A percentile compares a stretch with the other conserved stretches of the same genome.
Conservation (phyloP, 768 basidiomycete genomes). For the Symmetrospora coprosmae region DNA sequence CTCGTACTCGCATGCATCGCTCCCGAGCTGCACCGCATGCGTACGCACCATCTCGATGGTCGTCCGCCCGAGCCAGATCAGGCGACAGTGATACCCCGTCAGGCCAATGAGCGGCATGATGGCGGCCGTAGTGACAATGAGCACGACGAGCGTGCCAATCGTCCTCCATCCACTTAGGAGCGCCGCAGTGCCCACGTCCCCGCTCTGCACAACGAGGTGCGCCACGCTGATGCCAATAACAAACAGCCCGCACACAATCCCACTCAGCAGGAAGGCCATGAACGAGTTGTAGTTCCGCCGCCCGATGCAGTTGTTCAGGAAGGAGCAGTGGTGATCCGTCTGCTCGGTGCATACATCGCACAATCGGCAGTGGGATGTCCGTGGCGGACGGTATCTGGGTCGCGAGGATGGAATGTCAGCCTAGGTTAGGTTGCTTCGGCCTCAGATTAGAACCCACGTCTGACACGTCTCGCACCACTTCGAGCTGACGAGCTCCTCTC, state of each 20-base stretch:
- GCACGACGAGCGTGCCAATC: slow-evolving; percentile 24
- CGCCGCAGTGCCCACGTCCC: too few relatives aligned
- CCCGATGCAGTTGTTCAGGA: slow-evolving; percentile 84
- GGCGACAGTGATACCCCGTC: slow-evolving; percentile 25
- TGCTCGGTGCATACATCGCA: slow-evolving; percentile 96
- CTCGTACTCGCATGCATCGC: not conserved
- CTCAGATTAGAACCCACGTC: slow-evolving; percentile 41
- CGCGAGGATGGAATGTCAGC: too few relatives aligned
- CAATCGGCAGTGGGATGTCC: slow-evolving; percentile 92
- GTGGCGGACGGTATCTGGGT: slow-evolving; percentile 61
- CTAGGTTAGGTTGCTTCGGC: too few relatives aligned
- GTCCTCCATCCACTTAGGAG: too few relatives aligned
- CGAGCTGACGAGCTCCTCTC: slow-evolving; percentile 20
- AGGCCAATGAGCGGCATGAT: slow-evolving; percentile 23
- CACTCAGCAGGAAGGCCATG: slow-evolving; percentile 61
- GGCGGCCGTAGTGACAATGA: not conserved
- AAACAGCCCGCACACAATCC: slow-evolving; percentile 40
- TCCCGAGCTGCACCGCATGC: too few relatives aligned
- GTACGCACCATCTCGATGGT: slow-evolving; percentile 32
- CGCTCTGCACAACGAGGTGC: slow-evolving; percentile 15
- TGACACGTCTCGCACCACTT: slow-evolving; percentile 72
- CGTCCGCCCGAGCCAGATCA: slow-evolving; percentile 25
- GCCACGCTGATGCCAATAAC: slow-evolving; percentile 23
- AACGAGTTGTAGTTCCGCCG: slow-evolving; percentile 91
- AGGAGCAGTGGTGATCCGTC: slow-evolving; percentile 65